Base-by-base conservation (phyloP, 1,284 basidiomycete species). In the Ustilago nuda region DNA sequence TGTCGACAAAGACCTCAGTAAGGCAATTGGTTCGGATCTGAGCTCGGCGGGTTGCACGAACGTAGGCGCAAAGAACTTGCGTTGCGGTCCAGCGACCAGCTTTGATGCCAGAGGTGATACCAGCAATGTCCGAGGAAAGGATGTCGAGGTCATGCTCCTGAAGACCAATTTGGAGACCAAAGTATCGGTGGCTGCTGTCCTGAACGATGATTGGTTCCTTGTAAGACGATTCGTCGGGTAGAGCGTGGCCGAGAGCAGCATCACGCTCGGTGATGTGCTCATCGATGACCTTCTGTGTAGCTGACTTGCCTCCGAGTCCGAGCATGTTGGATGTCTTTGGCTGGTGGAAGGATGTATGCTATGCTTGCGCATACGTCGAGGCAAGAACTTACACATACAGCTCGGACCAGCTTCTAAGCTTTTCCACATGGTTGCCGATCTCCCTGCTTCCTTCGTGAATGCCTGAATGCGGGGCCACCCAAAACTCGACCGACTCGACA, bases 1-100 rank as follows among this genome's bases (percentile, higher is more conserved):
- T 88, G 27, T 89, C 88, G 66, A 82, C 92, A 92, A 86, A 92
- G 30, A 81, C 77, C 88, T 94, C 93, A 2, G 93, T 94, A 30
- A 93, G 79, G 82, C 91, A 92, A 81, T 94, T 94, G 7, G 91
- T 92, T 48, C 87, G 86, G 51, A 87, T 86, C 35, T 95, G 92
- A 0, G 92, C 91, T 36, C 88, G 85, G 1, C 87, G 88, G 0
- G 93, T 90, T 7, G 90, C 89, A 1, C 89, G 87, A 67, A 94
- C 91, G 86, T 90, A 94, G 33, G 92, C 92, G 59, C 91, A 89
- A 9, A 94, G 85, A 9, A 94, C 91, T 54, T 89, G 87, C 1
- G 88, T 89, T 8, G 93, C 90, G 0, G 92, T 93, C 92, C 93
- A 94, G 13, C 75, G 70, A 15, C 63, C 19, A 1, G 56, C 53